These are phyloP conservation scores for Aspergillus sp. DNA, from an alignment of 2,329 filamentous ascomycete genomes.

Conservation along the genomic window DNA sequence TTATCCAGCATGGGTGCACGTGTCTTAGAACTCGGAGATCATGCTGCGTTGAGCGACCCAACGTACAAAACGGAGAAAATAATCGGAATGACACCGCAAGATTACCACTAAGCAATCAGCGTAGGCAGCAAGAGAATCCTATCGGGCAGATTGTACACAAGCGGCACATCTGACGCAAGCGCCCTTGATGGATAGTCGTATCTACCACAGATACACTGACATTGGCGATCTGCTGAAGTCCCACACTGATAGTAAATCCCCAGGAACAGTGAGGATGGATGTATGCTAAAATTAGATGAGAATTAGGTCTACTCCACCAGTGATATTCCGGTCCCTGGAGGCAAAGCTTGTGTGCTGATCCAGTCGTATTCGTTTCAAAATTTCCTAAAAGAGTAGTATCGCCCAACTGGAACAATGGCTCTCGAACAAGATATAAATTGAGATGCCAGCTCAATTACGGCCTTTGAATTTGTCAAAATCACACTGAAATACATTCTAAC, in stretches of 20 bases:
- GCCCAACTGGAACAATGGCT: neutral
- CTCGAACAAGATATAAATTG: neutral
- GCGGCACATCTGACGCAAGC: too few species aligned
- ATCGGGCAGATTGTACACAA: too few species aligned
- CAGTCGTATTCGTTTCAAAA: slow-evolving; percentile 29
- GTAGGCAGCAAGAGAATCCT: too few species aligned
- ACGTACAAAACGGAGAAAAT: too few species aligned
- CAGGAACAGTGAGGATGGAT: neutral
- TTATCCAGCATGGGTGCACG: too few species aligned
- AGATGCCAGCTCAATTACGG: neutral
- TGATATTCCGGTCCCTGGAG: neutral
- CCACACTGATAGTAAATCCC: neutral
- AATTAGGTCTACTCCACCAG: neutral
- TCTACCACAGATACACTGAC: neutral
- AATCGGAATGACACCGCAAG: too few species aligned
- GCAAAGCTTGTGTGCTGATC: slow-evolving; percentile 7
- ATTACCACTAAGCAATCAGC: too few species aligned
- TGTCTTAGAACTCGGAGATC: too few species aligned
- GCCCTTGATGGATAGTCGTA: too few species aligned
- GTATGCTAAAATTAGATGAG: neutral
- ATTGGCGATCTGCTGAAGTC: neutral
- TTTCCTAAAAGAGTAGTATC: slow-evolving; percentile 21
- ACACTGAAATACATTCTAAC: too few species aligned
- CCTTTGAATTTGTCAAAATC: too few species aligned
- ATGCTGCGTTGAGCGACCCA: too few species aligned